Evolutionary conservation across 768 basidiomycete genomes (phyloP).

Genomic region (Peribolospora baueri): DNA sequence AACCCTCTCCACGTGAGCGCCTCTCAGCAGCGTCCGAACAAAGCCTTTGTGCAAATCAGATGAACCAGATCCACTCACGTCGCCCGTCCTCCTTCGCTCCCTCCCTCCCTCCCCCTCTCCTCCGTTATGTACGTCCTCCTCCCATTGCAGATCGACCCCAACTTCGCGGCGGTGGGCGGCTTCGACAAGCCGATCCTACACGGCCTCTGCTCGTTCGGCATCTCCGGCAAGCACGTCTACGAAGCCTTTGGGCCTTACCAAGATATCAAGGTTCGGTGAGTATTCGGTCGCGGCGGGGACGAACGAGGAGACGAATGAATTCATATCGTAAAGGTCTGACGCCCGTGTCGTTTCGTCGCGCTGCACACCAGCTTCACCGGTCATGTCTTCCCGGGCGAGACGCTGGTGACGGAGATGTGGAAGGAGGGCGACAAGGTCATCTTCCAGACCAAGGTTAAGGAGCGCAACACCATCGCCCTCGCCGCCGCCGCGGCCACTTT

Average conservation of each 20-base stretch:
- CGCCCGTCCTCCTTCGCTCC: too few relatives aligned
- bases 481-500: slow-evolving; percentile 58
- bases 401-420: slow-evolving; percentile 93
- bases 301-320: background rate
- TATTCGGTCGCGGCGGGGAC: background rate
- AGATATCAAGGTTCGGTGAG: slow-evolving; percentile 84
- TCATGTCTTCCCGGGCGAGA: slow-evolving; percentile 84
- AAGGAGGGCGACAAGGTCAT: slow-evolving; percentile 75
- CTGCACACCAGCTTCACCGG: slow-evolving; percentile 42
- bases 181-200: slow-evolving; percentile 76
- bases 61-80: too few relatives aligned
- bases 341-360: background rate
- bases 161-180: slow-evolving; percentile 83
- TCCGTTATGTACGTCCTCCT: background rate
- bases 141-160: slow-evolving; percentile 47
- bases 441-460: slow-evolving; percentile 77
- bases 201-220: slow-evolving; percentile 73
- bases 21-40: background rate
- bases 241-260: slow-evolving; percentile 62
- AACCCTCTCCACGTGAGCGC: slow-evolving; percentile 64
- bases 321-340: background rate
- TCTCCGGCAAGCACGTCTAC: slow-evolving; percentile 74
- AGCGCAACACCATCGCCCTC: slow-evolving; percentile 45
- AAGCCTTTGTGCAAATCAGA: too few relatives aligned
- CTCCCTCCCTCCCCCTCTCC: too few relatives aligned